A percentile compares a stretch with the other conserved stretches of the same genome.
Evolutionary conservation across 148 eudicot genomes (phyloP).

Genomic region (Silene latifolia): DNA sequence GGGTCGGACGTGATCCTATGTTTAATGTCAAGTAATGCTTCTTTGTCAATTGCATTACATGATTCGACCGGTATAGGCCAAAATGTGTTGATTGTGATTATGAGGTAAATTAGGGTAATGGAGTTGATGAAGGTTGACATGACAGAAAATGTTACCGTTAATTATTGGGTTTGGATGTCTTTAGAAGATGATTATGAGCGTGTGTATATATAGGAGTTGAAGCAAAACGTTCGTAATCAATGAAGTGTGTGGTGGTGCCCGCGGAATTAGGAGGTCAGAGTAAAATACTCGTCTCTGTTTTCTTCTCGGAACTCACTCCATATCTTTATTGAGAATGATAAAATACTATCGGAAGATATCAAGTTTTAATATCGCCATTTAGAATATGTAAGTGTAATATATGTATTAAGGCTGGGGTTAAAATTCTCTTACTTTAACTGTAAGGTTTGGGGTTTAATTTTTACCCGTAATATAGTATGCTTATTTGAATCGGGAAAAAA

Average conservation of each 20-base stretch:
- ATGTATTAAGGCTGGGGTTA: no score
- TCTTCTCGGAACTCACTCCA: neutral
- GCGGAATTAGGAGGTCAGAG: constrained; percentile 6
- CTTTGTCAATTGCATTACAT: constrained; percentile 54
- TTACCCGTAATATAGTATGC: no score
- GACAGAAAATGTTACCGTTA: constrained; percentile 10
- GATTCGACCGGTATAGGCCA: constrained; percentile 17
- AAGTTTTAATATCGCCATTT: no score
- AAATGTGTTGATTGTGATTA: constrained; percentile 8
- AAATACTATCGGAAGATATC: no score
- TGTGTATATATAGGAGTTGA: constrained; percentile 8
- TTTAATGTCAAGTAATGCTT: constrained; percentile 58
- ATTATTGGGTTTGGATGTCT: neutral
- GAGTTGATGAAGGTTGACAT: constrained; percentile 13
- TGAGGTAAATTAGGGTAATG: constrained; percentile 23
- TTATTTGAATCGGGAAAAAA: no score
- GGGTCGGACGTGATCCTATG: constrained; percentile 63
- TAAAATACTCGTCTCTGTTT: neutral
- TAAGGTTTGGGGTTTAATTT: no score
- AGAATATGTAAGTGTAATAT: no score
- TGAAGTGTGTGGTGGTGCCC: constrained; percentile 8
- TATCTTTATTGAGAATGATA: no score
- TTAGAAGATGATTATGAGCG: neutral
- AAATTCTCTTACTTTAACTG: no score
- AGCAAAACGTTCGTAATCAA: neutral